Base-by-base conservation (phyloP, 192 early-diverging fungal genomes). In the Coemansia sp. region DNA sequence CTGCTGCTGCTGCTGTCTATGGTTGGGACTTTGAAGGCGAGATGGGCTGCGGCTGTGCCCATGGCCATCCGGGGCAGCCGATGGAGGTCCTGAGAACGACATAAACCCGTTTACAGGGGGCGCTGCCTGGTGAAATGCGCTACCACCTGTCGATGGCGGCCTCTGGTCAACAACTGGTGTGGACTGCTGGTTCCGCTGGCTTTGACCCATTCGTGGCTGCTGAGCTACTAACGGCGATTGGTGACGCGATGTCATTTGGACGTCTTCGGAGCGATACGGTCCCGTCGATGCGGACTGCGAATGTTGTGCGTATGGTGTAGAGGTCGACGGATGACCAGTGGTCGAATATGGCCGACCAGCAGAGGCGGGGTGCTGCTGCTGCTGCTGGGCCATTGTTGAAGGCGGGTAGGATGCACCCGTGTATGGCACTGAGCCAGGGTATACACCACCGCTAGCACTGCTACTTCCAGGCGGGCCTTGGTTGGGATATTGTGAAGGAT, bases 41-140 rank as follows among this genome's bases (percentile, higher is more conserved):
- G 65, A 41, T 11, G 75, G 75, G 45, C 74, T 78, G 61, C 62
- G 64, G 39, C 58, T 64, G 51, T 55, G 63, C 17, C 45, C 44
- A 25, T 49, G 56, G 9, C 41, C 23, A 46, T 58, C 63, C 11
- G 39, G 21, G 6, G 39, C 39, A 11, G 34, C 53, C 4, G 25
- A 50, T 2, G 55, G 46, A 3, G 61, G 57, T 1, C 57, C 64
- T 0, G 55, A 50, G 17, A 71, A 71, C n/a, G 61, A 21, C 2
- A 43, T 27, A 38, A 67, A 78, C 3, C 75, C 75, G 44, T 78
- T 78, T 21, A 67, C 45, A 25, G 69, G 53, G n/a, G 53, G 53
- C 53, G 18, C 62, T 0, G 65, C 69, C 21, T 67, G 69, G 50
- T 64, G 69, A 64, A 78, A 78, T 27, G 75, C 33, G 9, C 62